Conservation (phyloP, 192 early-diverging fungal species). For the Gigaspora rosea region DNA sequence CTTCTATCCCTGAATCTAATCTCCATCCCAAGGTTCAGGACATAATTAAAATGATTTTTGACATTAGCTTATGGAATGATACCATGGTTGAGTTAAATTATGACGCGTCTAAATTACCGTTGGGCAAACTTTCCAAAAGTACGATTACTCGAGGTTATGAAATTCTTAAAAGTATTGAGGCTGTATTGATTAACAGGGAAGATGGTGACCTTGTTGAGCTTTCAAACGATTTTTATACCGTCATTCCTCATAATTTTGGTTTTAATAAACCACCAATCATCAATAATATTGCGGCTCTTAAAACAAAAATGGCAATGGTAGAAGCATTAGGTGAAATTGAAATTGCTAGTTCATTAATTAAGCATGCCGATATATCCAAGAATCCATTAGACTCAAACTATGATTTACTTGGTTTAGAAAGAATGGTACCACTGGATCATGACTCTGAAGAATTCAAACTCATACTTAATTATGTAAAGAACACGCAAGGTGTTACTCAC, state of each 20-base stretch:
- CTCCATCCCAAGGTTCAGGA: conserved; percentile 57
- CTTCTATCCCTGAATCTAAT: conserved; percentile 40
- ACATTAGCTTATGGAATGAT: conserved; percentile 57
- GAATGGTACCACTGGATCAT: conserved; percentile 55
- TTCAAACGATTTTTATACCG: conserved; percentile 64
- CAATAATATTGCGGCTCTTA: conserved; percentile 46
- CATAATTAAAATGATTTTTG: conserved; percentile 70
- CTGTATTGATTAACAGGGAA: conserved; percentile 35
- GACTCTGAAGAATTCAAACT: conserved; percentile 56
- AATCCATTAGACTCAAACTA: conserved; percentile 68
- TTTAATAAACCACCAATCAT: conserved; percentile 52
- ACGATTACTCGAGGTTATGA: conserved; percentile 61
- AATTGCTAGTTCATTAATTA: conserved; percentile 62
- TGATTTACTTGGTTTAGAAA: conserved; percentile 54
- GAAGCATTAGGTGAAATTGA: conserved; percentile 70
- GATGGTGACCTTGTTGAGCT: conserved; percentile 35
- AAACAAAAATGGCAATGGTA: conserved; percentile 65
- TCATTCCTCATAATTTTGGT: conserved; percentile 72
- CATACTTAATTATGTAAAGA: conserved; percentile 60
- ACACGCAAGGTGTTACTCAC: conserved; percentile 69
- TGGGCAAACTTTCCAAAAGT: conserved; percentile 70
- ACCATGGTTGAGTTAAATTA: conserved; percentile 70
- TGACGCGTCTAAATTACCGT: conserved; percentile 73
- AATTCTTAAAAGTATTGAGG: conserved; percentile 59
- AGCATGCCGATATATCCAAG: conserved; percentile 36